Evolutionary conservation across 345 rosid genomes (phyloP), one percentile per base, ranked within the genome.

Genomic region (Punica granatum): DNA sequence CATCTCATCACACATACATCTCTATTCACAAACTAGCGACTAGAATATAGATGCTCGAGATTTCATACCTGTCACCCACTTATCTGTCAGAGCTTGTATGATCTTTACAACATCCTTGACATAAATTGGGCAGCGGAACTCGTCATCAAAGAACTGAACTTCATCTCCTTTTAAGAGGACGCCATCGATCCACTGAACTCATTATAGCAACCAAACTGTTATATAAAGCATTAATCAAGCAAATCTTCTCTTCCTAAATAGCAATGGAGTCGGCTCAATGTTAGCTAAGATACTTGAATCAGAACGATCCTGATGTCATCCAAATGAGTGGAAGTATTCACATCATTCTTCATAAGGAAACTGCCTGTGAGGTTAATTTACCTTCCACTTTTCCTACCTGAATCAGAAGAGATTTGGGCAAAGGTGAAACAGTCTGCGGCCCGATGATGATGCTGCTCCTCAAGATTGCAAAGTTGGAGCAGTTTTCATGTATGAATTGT

Each of bases 371-470:
- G 9, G 4, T 48, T 51, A n/a, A 51, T 51, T 23, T 51, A 51
- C 58, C 16, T n/a, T 46, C 51, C 19, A 25, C 12, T 44, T 21
- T 28, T 63, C 35, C 3, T 35, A 88, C 98, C 98, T 90, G 94
- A 80, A 93, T 46, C 31, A 96, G 98, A 73, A 90, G 96, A 67
- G 85, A 83, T 72, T 90, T 93, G 18, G 96, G 86, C 67, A 90
- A 84, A 34, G 98, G 97, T 10, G 96, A 90, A 46, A 88, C 34
- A 71, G 98, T 82, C 67, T 88, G 92, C 15, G 98, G 96, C 60
- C 98, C 97, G 63, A 76, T 73, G 69, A 93, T 88, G 78, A 90
- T 89, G 73, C 96, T 90, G 78, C 92, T 93, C 76, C 96, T 88
- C 75, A 90, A 65, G 67, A 93, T 90, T 15, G 86, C 92, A 80